Percentiles rank a stretch among this genome's conserved stretches.
Conservation (phyloP, 257 asterid species). For the Solanum rostratum region DNA sequence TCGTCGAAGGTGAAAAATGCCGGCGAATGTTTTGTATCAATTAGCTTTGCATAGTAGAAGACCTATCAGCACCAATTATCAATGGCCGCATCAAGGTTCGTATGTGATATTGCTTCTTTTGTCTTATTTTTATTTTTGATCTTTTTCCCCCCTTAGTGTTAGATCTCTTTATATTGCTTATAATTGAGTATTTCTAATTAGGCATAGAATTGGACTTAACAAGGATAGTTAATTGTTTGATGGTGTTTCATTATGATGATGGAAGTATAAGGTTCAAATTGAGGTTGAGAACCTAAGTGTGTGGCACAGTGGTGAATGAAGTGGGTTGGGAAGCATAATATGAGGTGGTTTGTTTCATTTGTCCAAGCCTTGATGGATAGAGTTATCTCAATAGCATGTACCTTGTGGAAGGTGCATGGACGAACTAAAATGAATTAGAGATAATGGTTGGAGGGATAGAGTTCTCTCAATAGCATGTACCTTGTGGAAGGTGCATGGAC, state of each 20-base stretch:
- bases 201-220: neutral
- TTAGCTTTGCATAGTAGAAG: constrained; percentile 7
- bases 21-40: constrained; percentile 2
- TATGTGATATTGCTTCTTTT: neutral
- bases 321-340: neutral
- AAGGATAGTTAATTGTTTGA: neutral
- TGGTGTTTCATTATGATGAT: neutral
- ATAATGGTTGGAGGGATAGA: neutral
- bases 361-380: neutral
- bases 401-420: neutral
- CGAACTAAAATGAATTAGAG: neutral
- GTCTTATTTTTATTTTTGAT: neutral
- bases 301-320: neutral
- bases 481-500: neutral
- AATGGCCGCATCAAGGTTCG: constrained; percentile 60
- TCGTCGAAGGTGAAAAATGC: constrained; percentile 20
- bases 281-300: neutral
- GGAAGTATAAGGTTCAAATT: neutral
- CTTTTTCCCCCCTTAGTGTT: neutral
- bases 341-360: neutral
- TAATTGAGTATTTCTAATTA: neutral
- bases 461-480: neutral
- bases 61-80: constrained; percentile 16
- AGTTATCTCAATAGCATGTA: neutral
- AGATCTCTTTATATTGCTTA: neutral